Conservation (phyloP, 192 early-diverging fungal species). For the Entomortierella parvispora region DNA sequence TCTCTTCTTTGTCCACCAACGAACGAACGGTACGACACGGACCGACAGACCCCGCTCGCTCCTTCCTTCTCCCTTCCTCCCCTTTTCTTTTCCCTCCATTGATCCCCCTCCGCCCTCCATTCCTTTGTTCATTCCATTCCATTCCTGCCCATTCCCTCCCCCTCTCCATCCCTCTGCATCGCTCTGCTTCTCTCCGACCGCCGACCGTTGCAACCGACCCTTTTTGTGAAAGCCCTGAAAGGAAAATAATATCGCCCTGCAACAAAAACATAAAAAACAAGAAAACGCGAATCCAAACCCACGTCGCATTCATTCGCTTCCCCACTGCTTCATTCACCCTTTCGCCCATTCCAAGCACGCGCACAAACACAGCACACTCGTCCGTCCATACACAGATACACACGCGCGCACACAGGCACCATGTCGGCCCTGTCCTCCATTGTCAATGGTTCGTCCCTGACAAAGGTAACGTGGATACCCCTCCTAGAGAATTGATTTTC, state of each 20-base stretch:
- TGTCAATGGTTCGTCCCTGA: slow-evolving; percentile 20
- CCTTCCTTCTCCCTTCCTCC: not conserved
- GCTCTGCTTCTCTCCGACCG: not conserved
- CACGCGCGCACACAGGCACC: not conserved
- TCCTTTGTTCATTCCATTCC: not conserved
- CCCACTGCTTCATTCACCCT: not conserved
- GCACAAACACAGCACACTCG: no score
- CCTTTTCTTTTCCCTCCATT: not conserved
- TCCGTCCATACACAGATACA: no score
- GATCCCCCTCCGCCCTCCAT: not conserved
- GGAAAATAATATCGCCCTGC: no score
- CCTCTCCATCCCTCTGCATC: not conserved
- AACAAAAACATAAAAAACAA: no score
- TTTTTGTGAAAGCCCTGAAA: no score
- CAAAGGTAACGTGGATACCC: no score
- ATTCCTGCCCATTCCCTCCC: not conserved
- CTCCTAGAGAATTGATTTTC: not conserved
- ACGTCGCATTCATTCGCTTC: no score
- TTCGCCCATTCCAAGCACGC: no score
- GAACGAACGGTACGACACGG: no score
- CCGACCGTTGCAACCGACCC: no score
- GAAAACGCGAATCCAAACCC: no score
- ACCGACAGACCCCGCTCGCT: slow-evolving; percentile 1
- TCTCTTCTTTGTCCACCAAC: not conserved
- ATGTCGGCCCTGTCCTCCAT: slow-evolving; percentile 22